These are phyloP conservation scores for Blastobotrys serpentis DNA, from an alignment of 1,139 yeast species.

Conservation along the genomic window DNA sequence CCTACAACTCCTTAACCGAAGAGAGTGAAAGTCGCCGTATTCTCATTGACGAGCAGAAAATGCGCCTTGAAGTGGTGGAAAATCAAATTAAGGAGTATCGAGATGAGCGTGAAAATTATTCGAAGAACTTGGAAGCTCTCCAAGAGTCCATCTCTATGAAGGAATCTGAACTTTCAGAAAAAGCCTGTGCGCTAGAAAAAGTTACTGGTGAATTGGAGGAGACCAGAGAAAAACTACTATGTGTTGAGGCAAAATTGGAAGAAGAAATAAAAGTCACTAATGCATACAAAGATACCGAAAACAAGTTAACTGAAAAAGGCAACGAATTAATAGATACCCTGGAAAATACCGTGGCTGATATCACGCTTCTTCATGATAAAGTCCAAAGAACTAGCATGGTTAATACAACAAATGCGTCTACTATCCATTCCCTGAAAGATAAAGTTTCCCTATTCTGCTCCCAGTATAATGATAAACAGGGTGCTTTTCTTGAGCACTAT, in stretches of 20 bases:
- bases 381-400: neutral
- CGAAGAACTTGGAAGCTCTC: slow-evolving; percentile 12
- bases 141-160: slow-evolving; percentile 10
- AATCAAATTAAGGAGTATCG: slow-evolving; percentile 35
- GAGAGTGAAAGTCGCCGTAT: slow-evolving; percentile 45
- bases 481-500: neutral
- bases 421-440: neutral
- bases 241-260: too few species aligned
- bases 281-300: slow-evolving; percentile 15
- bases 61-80: slow-evolving; percentile 41
- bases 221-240: slow-evolving; percentile 13
- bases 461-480: neutral
- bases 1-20: slow-evolving; percentile 44
- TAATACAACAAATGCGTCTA: slow-evolving; percentile 2
- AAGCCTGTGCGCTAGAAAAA: neutral
- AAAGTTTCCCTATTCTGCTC: neutral
- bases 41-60: slow-evolving; percentile 44
- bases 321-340: slow-evolving; percentile 12
- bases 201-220: slow-evolving; percentile 2
- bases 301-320: slow-evolving; percentile 2
- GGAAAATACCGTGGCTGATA: slow-evolving; percentile 11
- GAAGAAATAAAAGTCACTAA: slow-evolving; percentile 13
- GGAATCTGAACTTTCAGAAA: slow-evolving; percentile 9
- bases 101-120: slow-evolving; percentile 17
- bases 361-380: slow-evolving; percentile 13